These are phyloP conservation scores for Chytriomyces sp. DNA, from an alignment of 192 early-diverging fungal genomes.

Conservation along the genomic window DNA sequence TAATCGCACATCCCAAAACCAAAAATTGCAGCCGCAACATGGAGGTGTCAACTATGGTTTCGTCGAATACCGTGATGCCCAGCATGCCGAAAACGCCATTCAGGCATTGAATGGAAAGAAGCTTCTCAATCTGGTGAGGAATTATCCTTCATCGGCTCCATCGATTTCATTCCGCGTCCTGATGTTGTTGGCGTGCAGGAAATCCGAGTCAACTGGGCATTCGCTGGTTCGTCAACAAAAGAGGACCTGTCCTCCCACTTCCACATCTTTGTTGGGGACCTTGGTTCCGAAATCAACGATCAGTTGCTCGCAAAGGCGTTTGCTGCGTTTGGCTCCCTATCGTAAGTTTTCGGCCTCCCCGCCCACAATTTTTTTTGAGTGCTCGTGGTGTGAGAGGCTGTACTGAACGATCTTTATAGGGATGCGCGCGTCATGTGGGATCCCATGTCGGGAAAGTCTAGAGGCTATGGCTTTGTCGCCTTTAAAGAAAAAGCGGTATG, in stretches of 20 bases:
- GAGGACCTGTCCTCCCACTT: constrained; percentile 77
- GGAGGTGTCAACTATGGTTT: constrained; percentile 84
- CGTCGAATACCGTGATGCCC: constrained; percentile 77
- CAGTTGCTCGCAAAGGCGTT: constrained; percentile 80
- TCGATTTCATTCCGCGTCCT: not conserved
- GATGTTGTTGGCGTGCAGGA: constrained; percentile 57
- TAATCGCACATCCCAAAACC: no score
- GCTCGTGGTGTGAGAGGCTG: not conserved
- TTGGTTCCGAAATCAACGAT: constrained; percentile 89
- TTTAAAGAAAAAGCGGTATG: constrained; percentile 74
- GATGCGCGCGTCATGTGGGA: constrained; percentile 97
- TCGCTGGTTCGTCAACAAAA: constrained; percentile 42
- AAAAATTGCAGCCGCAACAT: constrained; percentile 3
- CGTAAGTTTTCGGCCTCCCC: constrained; percentile 65
- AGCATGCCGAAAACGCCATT: constrained; percentile 71
- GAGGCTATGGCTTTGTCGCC: constrained; percentile 91
- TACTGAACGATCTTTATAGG: constrained; percentile 36
- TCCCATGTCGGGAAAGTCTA: constrained; percentile 79
- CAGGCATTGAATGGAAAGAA: constrained; percentile 72
- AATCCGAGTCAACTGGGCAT: constrained; percentile 73
- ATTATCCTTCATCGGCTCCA: not conserved
- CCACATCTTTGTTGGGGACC: constrained; percentile 92
- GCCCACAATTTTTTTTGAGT: not conserved
- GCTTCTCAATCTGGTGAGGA: constrained; percentile 62
- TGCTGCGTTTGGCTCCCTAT: constrained; percentile 67